A percentile compares a stretch with the other conserved stretches of the same genome.
Evolutionary conservation across 495 filamentous ascomycete genomes (phyloP).

Genomic region (Mycothermus thermophilus): DNA sequence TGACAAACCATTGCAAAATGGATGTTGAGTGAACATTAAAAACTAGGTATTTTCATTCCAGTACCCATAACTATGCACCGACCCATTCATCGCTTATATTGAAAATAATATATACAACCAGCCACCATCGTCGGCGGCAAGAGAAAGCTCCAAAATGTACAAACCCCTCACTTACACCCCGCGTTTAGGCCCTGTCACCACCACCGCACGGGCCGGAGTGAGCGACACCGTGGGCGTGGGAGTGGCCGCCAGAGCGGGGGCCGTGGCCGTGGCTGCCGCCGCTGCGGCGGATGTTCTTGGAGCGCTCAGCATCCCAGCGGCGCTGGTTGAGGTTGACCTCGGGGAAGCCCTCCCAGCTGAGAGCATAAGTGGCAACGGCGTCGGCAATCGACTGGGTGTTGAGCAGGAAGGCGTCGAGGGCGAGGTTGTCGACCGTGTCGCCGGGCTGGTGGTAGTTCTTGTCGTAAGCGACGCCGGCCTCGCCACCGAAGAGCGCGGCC

Average conservation of each 20-base stretch:
- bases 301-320: slow-evolving; percentile 9
- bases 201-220: slow-evolving; percentile 12
- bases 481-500: slow-evolving; percentile 43
- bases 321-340: slow-evolving; percentile 1
- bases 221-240: no score
- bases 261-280: slow-evolving; percentile 3
- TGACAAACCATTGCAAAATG: no score
- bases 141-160: no score
- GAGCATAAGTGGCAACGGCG: slow-evolving; percentile 48
- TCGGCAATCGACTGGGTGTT: slow-evolving; percentile 50
- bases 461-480: slow-evolving; percentile 45
- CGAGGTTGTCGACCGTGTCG: slow-evolving; percentile 47
- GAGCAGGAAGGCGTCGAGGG: slow-evolving; percentile 43
- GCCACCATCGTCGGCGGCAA: no score
- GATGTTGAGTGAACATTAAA: no score
- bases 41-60: no score
- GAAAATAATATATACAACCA: no score
- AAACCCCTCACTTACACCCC: no score
- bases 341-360: slow-evolving; percentile 28
- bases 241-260: no score
- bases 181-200: slow-evolving; percentile 1
- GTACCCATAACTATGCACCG: no score
- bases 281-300: slow-evolving; percentile 5
- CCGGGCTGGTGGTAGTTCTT: slow-evolving; percentile 46
- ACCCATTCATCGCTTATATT: no score